A percentile compares a stretch with the other conserved stretches of the same genome.
phyloP scores from a whole-genome alignment of 1,284 basidiomycete genomes.

The Pulveroboletus ridleyi region DNA sequence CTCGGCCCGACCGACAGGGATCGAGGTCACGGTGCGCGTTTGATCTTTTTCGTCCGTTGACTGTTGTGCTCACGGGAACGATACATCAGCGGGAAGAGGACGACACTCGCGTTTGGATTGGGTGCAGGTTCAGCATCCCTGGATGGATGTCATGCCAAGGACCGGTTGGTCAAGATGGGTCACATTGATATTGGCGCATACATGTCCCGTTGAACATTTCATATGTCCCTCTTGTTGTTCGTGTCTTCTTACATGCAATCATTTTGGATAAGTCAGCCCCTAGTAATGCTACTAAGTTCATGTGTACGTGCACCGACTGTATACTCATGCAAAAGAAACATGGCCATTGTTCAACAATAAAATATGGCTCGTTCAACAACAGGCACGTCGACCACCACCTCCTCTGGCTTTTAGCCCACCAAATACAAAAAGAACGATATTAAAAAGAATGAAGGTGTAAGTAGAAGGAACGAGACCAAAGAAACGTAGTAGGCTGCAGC shows the following conservation, averaged over 20 bases:
- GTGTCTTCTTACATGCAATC: too few species aligned
- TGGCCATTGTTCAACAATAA: constrained; percentile 10
- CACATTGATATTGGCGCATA: not conserved
- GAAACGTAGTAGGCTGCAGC: constrained; percentile 18
- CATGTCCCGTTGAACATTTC: too few species aligned
- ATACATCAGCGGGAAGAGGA: not conserved
- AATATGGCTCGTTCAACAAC: not conserved
- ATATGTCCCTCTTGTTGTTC: too few species aligned
- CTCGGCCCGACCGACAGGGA: not conserved
- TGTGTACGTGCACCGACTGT: too few species aligned
- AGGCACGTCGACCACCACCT: not conserved
- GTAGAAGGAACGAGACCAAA: constrained; percentile 10
- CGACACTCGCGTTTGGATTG: not conserved
- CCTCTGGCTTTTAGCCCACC: too few species aligned
- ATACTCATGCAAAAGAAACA: not conserved
- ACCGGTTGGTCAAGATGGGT: too few species aligned
- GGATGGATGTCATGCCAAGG: too few species aligned
- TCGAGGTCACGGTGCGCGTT: not conserved
- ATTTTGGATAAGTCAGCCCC: too few species aligned
- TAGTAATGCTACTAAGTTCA: too few species aligned
- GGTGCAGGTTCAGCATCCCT: too few species aligned
- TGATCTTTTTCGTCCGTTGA: too few species aligned
- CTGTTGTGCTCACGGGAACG: not conserved
- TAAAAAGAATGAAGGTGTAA: constrained; percentile 3
- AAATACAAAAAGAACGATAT: too few species aligned